These are phyloP conservation scores for Plasmodium billcollinsi DNA, from an alignment of 169 alveolate species.

Conservation along the genomic window DNA sequence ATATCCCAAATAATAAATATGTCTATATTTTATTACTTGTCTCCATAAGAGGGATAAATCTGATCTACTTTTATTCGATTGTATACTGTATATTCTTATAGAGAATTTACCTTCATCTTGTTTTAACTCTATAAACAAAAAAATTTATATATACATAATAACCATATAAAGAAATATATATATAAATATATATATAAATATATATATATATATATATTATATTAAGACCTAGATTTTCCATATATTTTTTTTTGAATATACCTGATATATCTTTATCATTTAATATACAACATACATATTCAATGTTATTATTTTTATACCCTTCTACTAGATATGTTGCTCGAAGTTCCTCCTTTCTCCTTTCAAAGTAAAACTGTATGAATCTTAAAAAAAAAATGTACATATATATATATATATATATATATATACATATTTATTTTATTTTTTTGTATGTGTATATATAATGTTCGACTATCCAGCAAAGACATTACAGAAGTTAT, in stretches of 20 bases:
- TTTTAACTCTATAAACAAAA: neutral
- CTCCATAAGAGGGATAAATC: conserved; percentile 22
- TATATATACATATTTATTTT: too few species aligned
- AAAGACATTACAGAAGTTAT: neutral
- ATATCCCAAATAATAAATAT: neutral
- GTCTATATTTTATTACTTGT: conserved; percentile 11
- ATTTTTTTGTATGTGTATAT: neutral
- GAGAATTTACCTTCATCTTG: conserved; percentile 6
- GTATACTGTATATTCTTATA: conserved; percentile 26
- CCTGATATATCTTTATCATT: conserved; percentile 19
- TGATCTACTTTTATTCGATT: conserved; percentile 18
- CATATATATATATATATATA: too few species aligned
- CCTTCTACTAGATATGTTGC: conserved; percentile 61
- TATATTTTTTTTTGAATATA: neutral
- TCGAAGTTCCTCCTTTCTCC: conserved; percentile 29
- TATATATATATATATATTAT: neutral
- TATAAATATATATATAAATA: neutral
- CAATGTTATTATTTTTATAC: conserved; percentile 7
- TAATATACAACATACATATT: conserved; percentile 23
- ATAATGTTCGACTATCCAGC: neutral
- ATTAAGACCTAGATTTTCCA: neutral
- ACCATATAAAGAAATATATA: neutral
- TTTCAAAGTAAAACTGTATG: conserved; percentile 22
- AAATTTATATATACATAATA: neutral
- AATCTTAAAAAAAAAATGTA: conserved; percentile 20